Percentiles rank a stretch among this genome's conserved stretches.
These are phyloP conservation scores for Colletotrichum sp. DNA, from an alignment of 2,329 filamentous ascomycete species.

Conservation along the genomic window DNA sequence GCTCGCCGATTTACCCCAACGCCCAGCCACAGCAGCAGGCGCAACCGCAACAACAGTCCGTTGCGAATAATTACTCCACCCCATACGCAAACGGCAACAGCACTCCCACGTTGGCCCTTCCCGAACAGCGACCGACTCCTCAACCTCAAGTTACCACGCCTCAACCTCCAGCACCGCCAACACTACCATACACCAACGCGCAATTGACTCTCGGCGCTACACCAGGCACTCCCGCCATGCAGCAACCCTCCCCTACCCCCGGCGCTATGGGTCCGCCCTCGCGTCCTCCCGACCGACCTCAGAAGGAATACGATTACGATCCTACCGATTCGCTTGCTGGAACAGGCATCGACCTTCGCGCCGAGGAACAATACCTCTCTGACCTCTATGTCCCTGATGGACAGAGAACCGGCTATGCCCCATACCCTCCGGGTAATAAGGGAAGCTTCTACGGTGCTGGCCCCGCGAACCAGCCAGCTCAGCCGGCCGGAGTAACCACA, in stretches of 20 bases:
- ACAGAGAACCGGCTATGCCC: constrained; percentile 55
- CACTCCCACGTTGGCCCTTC: constrained; percentile 25
- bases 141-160: constrained; percentile 24
- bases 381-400: constrained; percentile 63
- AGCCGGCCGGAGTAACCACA: constrained; percentile 45
- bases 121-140: constrained; percentile 23
- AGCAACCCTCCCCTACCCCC: constrained; percentile 29
- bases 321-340: constrained; percentile 83
- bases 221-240: constrained; percentile 11
- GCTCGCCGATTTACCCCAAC: constrained; percentile 38
- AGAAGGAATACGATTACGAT: constrained; percentile 71
- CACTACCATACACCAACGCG: constrained; percentile 25
- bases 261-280: constrained; percentile 63
- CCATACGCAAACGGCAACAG: constrained; percentile 31
- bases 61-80: neutral
- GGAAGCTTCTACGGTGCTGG: constrained; percentile 69
- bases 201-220: constrained; percentile 20
- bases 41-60: constrained; percentile 10
- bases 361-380: constrained; percentile 83
- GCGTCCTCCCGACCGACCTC: constrained; percentile 65
- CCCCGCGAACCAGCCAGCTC: constrained; percentile 66
- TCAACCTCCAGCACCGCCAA: constrained; percentile 11
- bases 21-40: neutral
- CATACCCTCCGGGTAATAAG: constrained; percentile 60
- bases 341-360: constrained; percentile 85